phyloP scores from a whole-genome alignment of 306 rosid species.

The Dryas alaskensis region DNA sequence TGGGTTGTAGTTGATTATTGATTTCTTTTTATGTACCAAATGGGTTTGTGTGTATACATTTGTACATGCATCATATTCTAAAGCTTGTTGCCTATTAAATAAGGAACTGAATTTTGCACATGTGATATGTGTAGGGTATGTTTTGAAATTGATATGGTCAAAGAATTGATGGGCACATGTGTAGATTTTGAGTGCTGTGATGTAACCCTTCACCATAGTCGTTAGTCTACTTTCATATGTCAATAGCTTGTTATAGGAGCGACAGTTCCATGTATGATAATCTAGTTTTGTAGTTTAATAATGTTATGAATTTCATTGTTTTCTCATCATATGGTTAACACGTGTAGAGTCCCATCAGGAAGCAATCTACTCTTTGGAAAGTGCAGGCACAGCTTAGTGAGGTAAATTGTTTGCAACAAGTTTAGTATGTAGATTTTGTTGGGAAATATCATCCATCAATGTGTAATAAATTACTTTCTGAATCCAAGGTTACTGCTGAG shows the following conservation, averaged over 20 bases:
- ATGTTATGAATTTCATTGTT: neutral
- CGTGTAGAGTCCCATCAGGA: constrained; percentile 49
- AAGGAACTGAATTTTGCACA: no score
- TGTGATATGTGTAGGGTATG: neutral
- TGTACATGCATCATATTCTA: no score
- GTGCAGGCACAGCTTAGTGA: constrained; percentile 45
- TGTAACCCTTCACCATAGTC: neutral
- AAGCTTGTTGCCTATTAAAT: neutral
- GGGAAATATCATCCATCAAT: neutral
- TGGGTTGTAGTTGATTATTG: neutral
- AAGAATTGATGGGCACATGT: neutral
- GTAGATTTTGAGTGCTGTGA: neutral
- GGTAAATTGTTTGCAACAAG: constrained; percentile 31
- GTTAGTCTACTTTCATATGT: neutral
- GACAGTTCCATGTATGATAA: neutral
- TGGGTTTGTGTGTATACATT: neutral
- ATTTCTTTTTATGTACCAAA: neutral
- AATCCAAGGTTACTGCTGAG: constrained; percentile 45
- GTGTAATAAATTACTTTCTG: constrained; percentile 16
- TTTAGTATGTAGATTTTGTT: neutral
- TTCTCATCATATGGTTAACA: constrained; percentile 21
- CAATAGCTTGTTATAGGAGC: neutral
- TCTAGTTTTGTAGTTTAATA: constrained; percentile 4
- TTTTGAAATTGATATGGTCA: neutral
- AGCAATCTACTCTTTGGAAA: constrained; percentile 41